Evolutionary conservation across 257 asterid species (phyloP).

Genomic region (Primulina eburnea): DNA sequence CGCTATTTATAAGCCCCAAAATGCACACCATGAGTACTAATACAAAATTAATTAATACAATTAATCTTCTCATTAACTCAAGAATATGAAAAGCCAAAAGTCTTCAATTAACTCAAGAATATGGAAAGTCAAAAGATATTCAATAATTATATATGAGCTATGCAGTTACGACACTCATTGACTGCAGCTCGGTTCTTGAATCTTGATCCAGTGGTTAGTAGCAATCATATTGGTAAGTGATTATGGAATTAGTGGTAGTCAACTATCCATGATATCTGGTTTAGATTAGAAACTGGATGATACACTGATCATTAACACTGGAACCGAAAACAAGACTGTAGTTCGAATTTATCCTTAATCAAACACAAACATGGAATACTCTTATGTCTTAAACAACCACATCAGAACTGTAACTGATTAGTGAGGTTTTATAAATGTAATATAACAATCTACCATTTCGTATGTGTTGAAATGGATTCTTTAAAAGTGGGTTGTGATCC

Average conservation of each 20-base stretch:
- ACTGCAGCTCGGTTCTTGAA: constrained; percentile 83
- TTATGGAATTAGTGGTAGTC: neutral
- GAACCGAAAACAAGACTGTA: neutral
- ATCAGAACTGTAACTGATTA: neutral
- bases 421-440: neutral
- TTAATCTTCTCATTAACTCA: too few relatives aligned
- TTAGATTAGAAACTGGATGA: neutral
- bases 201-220: constrained; percentile 72
- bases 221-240: constrained; percentile 53
- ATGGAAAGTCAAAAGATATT: too few relatives aligned
- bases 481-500: too few relatives aligned
- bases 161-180: constrained; percentile 59
- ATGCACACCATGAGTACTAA: too few relatives aligned
- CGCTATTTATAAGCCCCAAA: too few relatives aligned
- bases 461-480: too few relatives aligned
- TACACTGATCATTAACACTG: neutral
- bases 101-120: too few relatives aligned
- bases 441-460: neutral
- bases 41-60: too few relatives aligned
- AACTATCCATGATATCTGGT: neutral
- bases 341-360: neutral
- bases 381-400: neutral
- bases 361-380: neutral
- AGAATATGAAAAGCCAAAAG: too few relatives aligned
- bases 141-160: too few relatives aligned